phyloP scores from a whole-genome alignment of 306 rosid species.

The Clitoria ternatea region DNA sequence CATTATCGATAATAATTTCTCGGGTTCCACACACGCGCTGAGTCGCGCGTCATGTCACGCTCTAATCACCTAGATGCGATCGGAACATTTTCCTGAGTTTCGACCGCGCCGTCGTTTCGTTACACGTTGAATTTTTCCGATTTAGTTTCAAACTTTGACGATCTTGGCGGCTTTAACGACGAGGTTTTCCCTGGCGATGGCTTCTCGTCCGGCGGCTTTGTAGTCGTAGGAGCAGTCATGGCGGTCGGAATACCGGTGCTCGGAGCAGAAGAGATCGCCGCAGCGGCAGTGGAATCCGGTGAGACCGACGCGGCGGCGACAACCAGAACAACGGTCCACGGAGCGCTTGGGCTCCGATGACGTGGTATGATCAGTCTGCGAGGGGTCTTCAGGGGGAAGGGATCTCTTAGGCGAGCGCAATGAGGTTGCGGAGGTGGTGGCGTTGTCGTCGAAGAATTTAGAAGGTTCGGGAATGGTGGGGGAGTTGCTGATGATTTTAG shows the following conservation, averaged over 20 bases:
- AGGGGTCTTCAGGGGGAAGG: conserved; percentile 15
- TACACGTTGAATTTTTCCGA: too few species aligned
- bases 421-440: conserved; percentile 35
- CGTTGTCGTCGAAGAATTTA: conserved; percentile 30
- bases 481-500: conserved; percentile 59
- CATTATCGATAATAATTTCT: conserved; percentile 29
- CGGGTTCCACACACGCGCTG: conserved; percentile 9
- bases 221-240: conserved; percentile 93
- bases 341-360: conserved; percentile 43
- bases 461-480: conserved; percentile 39
- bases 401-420: conserved; percentile 38
- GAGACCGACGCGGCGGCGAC: conserved; percentile 72
- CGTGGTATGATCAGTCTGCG: background rate
- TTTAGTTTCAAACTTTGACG: conserved; percentile 59
- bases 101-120: conserved; percentile 5
- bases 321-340: conserved; percentile 84
- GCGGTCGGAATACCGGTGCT: conserved; percentile 93
- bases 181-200: conserved; percentile 92
- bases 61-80: background rate
- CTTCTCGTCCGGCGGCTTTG: conserved; percentile 81
- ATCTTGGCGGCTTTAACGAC: conserved; percentile 84
- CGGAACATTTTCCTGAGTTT: background rate
- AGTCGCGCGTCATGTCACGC: background rate
- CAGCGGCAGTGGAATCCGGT: conserved; percentile 96
- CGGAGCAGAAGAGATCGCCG: conserved; percentile 82